Evolutionary conservation across 345 rosid species (phyloP).

Genomic region (Murraya koenigii): DNA sequence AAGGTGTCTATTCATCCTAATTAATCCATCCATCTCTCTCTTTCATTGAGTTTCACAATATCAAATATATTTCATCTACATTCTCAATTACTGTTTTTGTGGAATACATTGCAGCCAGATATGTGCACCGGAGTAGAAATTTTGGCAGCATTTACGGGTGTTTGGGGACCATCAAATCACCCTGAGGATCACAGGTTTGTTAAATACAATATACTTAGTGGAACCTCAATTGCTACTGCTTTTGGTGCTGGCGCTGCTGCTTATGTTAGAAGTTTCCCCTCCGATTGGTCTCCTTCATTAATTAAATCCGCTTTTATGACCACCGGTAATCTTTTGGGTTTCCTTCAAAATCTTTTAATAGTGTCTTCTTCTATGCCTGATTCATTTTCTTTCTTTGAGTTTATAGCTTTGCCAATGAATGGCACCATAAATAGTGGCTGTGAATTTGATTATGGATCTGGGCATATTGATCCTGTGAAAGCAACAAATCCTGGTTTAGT

Average conservation of each 20-base stretch:
- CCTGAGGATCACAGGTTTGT: slow-evolving; percentile 20
- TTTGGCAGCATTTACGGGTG: slow-evolving; percentile 35
- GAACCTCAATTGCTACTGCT: slow-evolving; percentile 64
- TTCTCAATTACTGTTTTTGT: no score
- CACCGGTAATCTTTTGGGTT: slow-evolving; percentile 33
- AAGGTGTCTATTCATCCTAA: background rate
- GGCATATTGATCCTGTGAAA: slow-evolving; percentile 45
- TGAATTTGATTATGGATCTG: slow-evolving; percentile 57
- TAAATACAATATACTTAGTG: slow-evolving; percentile 36
- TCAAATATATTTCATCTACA: background rate
- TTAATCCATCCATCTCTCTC: no score
- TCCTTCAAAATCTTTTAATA: no score
- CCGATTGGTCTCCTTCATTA: slow-evolving; percentile 61
- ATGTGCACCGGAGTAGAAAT: slow-evolving; percentile 43
- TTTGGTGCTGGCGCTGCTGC: slow-evolving; percentile 50
- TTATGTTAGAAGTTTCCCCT: slow-evolving; percentile 40
- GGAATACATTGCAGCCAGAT: slow-evolving; percentile 35
- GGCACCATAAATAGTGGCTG: slow-evolving; percentile 15
- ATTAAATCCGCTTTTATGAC: slow-evolving; percentile 74
- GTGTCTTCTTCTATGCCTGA: background rate
- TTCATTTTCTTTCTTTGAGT: no score
- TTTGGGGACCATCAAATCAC: slow-evolving; percentile 18
- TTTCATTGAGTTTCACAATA: background rate
- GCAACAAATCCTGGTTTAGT: slow-evolving; percentile 43
- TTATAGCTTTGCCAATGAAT: slow-evolving; percentile 43